phyloP scores from a whole-genome alignment of 2,329 filamentous ascomycete species.

The Pseudogymnoascus sp. region DNA sequence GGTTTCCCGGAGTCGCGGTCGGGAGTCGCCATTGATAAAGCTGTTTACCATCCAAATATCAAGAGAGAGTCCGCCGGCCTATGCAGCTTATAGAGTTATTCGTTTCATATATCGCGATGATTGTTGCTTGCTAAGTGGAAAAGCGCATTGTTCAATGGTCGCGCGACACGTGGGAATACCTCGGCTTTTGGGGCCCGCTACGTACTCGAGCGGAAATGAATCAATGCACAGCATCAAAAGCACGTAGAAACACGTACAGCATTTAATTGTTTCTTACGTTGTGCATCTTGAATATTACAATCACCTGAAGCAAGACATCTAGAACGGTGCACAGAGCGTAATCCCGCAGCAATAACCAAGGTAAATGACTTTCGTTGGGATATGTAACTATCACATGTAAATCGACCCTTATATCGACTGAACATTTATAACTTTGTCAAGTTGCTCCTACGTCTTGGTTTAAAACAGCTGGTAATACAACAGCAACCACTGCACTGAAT shows the following conservation, averaged over 20 bases:
- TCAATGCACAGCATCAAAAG: neutral
- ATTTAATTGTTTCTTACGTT: neutral
- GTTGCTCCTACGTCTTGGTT: neutral
- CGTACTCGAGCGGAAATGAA: neutral
- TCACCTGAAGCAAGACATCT: neutral
- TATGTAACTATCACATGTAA: neutral
- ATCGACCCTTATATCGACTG: neutral
- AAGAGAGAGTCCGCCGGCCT: constrained; percentile 1
- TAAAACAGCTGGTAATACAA: constrained; percentile 7
- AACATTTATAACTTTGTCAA: neutral
- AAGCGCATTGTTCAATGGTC: constrained; percentile 8
- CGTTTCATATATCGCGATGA: constrained; percentile 5
- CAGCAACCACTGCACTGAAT: constrained; percentile 20
- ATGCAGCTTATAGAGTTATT: constrained; percentile 8
- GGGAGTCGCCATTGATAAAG: constrained; percentile 5
- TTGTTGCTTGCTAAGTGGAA: constrained; percentile 7
- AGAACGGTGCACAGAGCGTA: neutral
- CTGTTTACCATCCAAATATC: constrained; percentile 1
- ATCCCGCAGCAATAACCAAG: neutral
- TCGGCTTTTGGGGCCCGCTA: constrained; percentile 7
- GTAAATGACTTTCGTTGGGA: neutral
- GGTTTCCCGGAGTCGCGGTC: constrained; percentile 10
- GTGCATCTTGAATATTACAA: neutral
- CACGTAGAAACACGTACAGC: neutral
- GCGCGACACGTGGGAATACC: constrained; percentile 9